Conservation (phyloP, 805 yeast species). For the Tetrapisispora pingtungensis region DNA sequence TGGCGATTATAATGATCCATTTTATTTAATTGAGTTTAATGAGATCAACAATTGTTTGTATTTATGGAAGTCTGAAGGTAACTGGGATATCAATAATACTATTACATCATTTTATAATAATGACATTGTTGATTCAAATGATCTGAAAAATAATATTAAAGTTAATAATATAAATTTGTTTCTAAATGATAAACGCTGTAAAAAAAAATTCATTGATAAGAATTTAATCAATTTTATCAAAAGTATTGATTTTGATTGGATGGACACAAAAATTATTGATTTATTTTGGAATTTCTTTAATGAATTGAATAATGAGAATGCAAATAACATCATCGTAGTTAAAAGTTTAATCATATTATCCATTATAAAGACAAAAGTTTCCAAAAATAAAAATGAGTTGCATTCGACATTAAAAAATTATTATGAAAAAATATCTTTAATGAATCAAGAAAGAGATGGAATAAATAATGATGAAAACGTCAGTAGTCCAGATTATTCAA, state of each 20-base stretch:
- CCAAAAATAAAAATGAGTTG: constrained; percentile 11
- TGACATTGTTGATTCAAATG: not conserved
- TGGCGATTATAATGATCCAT: constrained; percentile 12
- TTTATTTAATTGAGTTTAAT: constrained; percentile 22
- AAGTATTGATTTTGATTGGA: constrained; percentile 18
- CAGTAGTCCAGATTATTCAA: constrained; percentile 3
- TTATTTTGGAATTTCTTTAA: constrained; percentile 12
- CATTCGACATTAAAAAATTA: constrained; percentile 4
- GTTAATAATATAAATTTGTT: constrained; percentile 1
- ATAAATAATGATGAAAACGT: not conserved
- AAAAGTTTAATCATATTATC: constrained; percentile 21
- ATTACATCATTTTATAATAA: constrained; percentile 11
- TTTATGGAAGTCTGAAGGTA: constrained; percentile 22
- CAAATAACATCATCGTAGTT: not conserved
- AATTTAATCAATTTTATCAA: constrained; percentile 6
- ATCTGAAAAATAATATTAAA: not conserved
- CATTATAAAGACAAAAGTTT: constrained; percentile 15
- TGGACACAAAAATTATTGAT: constrained; percentile 6
- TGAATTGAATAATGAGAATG: not conserved
- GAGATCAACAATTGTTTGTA: constrained; percentile 12
- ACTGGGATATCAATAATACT: constrained; percentile 18
- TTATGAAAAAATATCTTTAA: constrained; percentile 6
- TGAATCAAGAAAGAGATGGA: too few relatives aligned
- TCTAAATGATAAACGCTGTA: constrained; percentile 5
- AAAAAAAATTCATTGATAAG: constrained; percentile 6